These are phyloP conservation scores for Acanthamoeba castellanii DNA, from an alignment of 208 protist species.

Conservation along the genomic window DNA sequence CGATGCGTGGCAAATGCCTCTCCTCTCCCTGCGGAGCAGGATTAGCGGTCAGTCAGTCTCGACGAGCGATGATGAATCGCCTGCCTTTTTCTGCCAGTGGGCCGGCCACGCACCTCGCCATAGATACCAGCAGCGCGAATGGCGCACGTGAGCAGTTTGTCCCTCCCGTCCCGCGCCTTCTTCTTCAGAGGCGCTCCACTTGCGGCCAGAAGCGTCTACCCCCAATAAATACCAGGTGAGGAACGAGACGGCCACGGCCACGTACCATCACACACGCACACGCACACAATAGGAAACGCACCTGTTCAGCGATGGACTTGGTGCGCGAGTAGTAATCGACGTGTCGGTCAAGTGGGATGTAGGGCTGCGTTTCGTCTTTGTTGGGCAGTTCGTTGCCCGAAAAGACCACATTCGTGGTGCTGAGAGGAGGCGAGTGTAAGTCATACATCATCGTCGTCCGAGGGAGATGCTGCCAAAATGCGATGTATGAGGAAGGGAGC, in stretches of 20 bases:
- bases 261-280: background rate
- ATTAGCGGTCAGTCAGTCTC: background rate
- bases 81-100: no score
- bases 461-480: background rate
- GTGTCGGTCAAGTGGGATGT: constrained; percentile 76
- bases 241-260: no score
- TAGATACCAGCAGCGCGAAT: constrained; percentile 80
- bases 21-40: constrained; percentile 63
- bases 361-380: constrained; percentile 79
- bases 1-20: constrained; percentile 81
- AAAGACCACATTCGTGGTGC: constrained; percentile 81
- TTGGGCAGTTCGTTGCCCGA: constrained; percentile 68
- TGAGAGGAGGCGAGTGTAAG: background rate
- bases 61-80: no score
- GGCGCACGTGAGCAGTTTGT: constrained; percentile 74
- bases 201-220: background rate
- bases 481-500: background rate
- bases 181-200: background rate
- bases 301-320: constrained; percentile 80
- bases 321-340: constrained; percentile 81
- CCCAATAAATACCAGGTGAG: no score
- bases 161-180: background rate
- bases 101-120: constrained; percentile 62
- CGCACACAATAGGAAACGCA: background rate
- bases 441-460: background rate